These are phyloP conservation scores for Elongisporangium anandrum DNA, from an alignment of 352 stramenopile genomes.

Conservation along the genomic window DNA sequence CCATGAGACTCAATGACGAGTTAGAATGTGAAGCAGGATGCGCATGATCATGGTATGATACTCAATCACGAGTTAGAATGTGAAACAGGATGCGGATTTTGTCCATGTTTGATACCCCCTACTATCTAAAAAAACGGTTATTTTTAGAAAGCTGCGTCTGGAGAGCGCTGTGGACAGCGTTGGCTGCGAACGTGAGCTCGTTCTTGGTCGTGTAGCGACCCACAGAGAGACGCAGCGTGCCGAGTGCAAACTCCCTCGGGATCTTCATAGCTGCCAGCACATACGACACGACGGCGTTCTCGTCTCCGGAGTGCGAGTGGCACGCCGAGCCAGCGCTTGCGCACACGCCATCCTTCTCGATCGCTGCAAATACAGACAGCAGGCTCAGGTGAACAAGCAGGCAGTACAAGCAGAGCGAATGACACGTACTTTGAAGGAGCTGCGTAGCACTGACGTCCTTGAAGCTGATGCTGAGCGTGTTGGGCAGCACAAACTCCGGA, in stretches of 20 bases:
- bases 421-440: conserved; percentile 72
- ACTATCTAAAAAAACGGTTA: no score
- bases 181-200: conserved; percentile 84
- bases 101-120: no score
- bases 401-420: neutral
- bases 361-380: conserved; percentile 24
- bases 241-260: conserved; percentile 78
- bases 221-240: conserved; percentile 94
- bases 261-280: conserved; percentile 94
- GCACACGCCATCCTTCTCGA: conserved; percentile 83
- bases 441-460: conserved; percentile 72
- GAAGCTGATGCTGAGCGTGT: conserved; percentile 96
- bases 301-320: conserved; percentile 72
- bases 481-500: conserved; percentile 84
- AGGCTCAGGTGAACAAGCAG: neutral
- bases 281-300: conserved; percentile 71
- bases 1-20: no score
- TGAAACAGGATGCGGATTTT: no score
- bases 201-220: conserved; percentile 86
- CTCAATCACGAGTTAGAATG: no score
- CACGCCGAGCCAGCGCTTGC: conserved; percentile 93
- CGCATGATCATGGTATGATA: no score
- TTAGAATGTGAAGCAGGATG: no score
- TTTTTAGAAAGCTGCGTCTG: conserved; percentile 15
- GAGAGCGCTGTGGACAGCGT: conserved; percentile 70